These are phyloP conservation scores for Parasitella parasitica DNA, from an alignment of 371 early-diverging fungal species.

Conservation along the genomic window DNA sequence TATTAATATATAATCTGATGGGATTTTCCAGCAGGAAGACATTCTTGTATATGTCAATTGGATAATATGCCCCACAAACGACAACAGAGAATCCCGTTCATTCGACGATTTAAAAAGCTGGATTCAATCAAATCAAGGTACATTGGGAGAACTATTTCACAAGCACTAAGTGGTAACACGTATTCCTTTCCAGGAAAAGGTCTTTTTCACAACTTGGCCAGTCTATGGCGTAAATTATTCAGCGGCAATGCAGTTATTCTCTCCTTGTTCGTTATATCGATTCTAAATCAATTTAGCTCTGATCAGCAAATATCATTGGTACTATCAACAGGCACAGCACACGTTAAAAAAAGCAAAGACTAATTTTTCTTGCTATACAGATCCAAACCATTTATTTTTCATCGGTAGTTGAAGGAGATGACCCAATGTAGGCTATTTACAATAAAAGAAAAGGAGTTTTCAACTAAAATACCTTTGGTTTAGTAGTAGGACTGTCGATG, in stretches of 20 bases:
- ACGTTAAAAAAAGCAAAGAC: not conserved
- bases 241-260: conserved; percentile 8
- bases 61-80: conserved; percentile 13
- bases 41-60: conserved; percentile 9
- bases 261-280: conserved; percentile 11
- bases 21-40: conserved; percentile 7
- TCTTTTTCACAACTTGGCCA: not conserved
- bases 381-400: not conserved
- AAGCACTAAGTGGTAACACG: not conserved
- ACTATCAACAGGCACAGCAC: not conserved
- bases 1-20: not conserved
- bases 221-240: conserved; percentile 1
- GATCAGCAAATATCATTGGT: conserved; percentile 22
- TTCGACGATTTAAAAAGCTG: conserved; percentile 4
- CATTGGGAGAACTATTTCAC: not conserved
- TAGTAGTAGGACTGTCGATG: not conserved
- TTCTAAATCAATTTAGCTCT: conserved; percentile 1
- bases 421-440: not conserved
- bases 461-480: not conserved
- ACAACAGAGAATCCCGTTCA: conserved; percentile 12
- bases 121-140: conserved; percentile 8
- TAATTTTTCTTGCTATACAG: not conserved
- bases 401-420: not conserved
- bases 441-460: not conserved
- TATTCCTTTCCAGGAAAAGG: not conserved